Conservation (phyloP, 768 basidiomycete species). For the Trametes punicea region DNA sequence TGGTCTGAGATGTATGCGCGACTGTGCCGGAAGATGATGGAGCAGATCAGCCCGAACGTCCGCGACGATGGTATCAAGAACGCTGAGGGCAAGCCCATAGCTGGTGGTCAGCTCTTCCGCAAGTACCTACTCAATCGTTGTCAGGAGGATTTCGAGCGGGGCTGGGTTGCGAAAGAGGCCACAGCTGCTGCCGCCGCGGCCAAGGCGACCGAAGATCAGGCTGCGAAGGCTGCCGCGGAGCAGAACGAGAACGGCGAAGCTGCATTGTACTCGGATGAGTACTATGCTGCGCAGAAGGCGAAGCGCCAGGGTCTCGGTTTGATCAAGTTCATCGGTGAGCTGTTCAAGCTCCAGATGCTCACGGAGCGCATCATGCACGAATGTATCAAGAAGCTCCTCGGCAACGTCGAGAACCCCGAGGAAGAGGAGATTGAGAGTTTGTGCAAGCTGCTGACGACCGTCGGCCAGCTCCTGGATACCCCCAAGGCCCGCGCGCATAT, state of each 20-base stretch:
- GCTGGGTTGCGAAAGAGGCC: constrained; percentile 87
- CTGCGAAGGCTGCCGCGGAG: constrained; percentile 65
- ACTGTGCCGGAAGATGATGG: constrained; percentile 94
- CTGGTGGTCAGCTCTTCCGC: constrained; percentile 92
- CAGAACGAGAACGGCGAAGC: constrained; percentile 57
- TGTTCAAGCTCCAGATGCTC: constrained; percentile 99
- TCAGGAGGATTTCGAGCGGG: constrained; percentile 96
- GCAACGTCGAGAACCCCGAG: constrained; percentile 92
- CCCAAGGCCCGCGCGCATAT: constrained; percentile 80
- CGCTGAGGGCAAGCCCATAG: constrained; percentile 80
- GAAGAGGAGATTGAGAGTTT: constrained; percentile 98
- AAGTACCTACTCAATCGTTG: constrained; percentile 96
- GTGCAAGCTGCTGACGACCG: constrained; percentile 88
- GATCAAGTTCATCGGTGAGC: constrained; percentile 96
- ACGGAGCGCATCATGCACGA: constrained; percentile 98
- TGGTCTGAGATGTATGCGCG: constrained; percentile 99
- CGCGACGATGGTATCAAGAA: constrained; percentile 86
- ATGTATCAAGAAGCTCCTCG: constrained; percentile 93
- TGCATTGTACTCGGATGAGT: constrained; percentile 90
- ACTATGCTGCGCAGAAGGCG: constrained; percentile 92
- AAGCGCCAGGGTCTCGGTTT: constrained; percentile 96
- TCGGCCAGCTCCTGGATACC: constrained; percentile 80
- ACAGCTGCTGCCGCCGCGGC: constrained; percentile 82
- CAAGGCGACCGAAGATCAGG: constrained; percentile 84
- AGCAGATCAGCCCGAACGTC: constrained; percentile 82